phyloP scores from a whole-genome alignment of 2,329 filamentous ascomycete genomes.

The Phialophora tarda region DNA sequence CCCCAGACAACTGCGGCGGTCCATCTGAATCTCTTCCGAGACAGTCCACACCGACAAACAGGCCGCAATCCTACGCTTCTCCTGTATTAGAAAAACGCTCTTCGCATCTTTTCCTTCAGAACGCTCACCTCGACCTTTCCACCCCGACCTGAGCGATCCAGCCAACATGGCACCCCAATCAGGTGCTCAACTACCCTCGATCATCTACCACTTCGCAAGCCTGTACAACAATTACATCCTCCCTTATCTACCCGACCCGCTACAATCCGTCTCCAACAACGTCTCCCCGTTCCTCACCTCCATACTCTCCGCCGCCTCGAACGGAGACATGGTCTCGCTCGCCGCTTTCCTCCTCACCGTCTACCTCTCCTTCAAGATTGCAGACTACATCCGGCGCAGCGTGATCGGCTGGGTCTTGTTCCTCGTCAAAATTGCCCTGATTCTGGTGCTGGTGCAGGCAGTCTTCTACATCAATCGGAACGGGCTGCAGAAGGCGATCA shows the following conservation, averaged over 20 bases:
- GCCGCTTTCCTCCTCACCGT: constrained; percentile 33
- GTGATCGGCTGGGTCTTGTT: constrained; percentile 38
- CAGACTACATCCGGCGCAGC: constrained; percentile 37
- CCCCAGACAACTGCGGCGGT: background rate
- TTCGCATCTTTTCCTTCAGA: background rate
- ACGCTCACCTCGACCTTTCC: background rate
- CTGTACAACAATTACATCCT: constrained; percentile 41
- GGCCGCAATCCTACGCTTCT: background rate
- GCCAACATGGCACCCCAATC: constrained; percentile 9
- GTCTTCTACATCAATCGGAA: constrained; percentile 36
- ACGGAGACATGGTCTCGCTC: constrained; percentile 34
- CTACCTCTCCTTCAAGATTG: constrained; percentile 36
- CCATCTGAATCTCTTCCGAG: background rate
- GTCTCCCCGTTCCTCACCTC: constrained; percentile 44
- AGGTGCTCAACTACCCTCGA: constrained; percentile 20
- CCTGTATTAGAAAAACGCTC: background rate
- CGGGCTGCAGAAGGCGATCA: constrained; percentile 33
- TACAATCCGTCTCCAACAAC: constrained; percentile 35
- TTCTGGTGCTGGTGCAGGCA: constrained; percentile 30
- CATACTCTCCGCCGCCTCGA: constrained; percentile 37
- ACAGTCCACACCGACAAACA: background rate
- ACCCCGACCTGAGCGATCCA: background rate
- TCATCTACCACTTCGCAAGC: constrained; percentile 36
- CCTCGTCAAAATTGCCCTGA: constrained; percentile 33
- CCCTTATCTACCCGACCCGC: constrained; percentile 36